A percentile compares a stretch with the other conserved stretches of the same genome.
These are phyloP conservation scores for Steccherinum ochraceum DNA, from an alignment of 768 basidiomycete species.

Conservation along the genomic window DNA sequence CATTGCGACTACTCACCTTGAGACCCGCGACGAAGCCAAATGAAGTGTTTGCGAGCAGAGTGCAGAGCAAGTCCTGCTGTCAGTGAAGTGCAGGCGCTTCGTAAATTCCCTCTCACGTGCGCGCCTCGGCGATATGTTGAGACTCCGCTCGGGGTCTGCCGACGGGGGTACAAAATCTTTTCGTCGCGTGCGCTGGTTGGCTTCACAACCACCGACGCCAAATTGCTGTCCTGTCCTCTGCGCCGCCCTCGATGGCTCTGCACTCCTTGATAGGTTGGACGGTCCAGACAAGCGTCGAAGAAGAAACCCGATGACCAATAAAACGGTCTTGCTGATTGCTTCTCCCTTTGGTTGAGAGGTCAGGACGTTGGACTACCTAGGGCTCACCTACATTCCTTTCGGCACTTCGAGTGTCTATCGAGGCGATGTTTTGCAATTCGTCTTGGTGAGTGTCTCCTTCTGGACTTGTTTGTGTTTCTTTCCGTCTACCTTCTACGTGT, in stretches of 20 bases:
- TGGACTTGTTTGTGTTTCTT: too few species aligned
- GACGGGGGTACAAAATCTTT: slow-evolving; percentile 7
- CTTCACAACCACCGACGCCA: slow-evolving; percentile 52
- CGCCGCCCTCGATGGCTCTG: slow-evolving; percentile 30
- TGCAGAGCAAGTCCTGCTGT: not conserved
- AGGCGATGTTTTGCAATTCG: slow-evolving; percentile 8
- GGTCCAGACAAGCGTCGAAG: slow-evolving; percentile 92
- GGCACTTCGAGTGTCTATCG: slow-evolving; percentile 6
- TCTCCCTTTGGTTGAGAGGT: slow-evolving; percentile 86
- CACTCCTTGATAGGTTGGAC: slow-evolving; percentile 48
- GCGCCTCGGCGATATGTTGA: not conserved
- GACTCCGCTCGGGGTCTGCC: slow-evolving; percentile 14
- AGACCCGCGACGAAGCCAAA: too few species aligned
- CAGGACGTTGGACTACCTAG: slow-evolving; percentile 93
- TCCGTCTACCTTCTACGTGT: slow-evolving; percentile 7
- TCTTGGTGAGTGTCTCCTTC: slow-evolving; percentile 24
- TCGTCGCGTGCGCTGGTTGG: slow-evolving; percentile 1
- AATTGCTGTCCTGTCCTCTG: slow-evolving; percentile 73
- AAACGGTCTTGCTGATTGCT: slow-evolving; percentile 93
- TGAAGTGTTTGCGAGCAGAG: not conserved
- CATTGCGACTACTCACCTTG: too few species aligned
- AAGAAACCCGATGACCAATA: slow-evolving; percentile 56
- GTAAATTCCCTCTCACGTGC: not conserved
- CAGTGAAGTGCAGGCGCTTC: not conserved
- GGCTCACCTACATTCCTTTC: slow-evolving; percentile 52